phyloP scores from a whole-genome alignment of 2,329 filamentous ascomycete genomes.

The Ophiostoma montium region DNA sequence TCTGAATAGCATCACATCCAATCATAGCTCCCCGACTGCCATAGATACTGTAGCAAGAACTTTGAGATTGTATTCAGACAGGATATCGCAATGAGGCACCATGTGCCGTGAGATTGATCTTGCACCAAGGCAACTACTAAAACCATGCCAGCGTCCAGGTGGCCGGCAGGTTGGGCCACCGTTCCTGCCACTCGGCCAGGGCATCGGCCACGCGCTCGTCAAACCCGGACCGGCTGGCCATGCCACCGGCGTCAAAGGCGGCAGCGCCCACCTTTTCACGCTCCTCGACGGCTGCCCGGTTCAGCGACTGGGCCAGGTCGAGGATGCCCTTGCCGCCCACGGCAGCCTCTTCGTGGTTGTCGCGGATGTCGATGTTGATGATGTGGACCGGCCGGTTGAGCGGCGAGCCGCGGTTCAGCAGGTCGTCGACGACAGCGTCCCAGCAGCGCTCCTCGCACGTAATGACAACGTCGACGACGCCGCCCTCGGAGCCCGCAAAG shows the following conservation, averaged over 20 bases:
- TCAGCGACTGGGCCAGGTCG: constrained; percentile 75
- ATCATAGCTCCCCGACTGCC: too few species aligned
- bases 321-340: constrained; percentile 84
- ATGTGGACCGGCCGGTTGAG: constrained; percentile 91
- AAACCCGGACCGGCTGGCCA: constrained; percentile 58
- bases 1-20: too few species aligned
- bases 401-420: constrained; percentile 70
- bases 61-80: too few species aligned
- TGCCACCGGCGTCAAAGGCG: constrained; percentile 56
- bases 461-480: constrained; percentile 85
- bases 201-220: constrained; percentile 91
- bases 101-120: too few species aligned
- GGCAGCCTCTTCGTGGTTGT: constrained; percentile 93
- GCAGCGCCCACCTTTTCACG: constrained; percentile 47
- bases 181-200: constrained; percentile 82
- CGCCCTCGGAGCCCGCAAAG: constrained; percentile 67
- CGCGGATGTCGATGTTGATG: constrained; percentile 96
- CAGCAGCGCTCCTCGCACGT: constrained; percentile 97
- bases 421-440: constrained; percentile 92
- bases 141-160: constrained; percentile 96
- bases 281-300: constrained; percentile 66
- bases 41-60: too few species aligned
- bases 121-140: too few species aligned
- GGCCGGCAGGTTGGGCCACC: constrained; percentile 81
- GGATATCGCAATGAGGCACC: too few species aligned